phyloP scores from a whole-genome alignment of 768 basidiomycete genomes.

The Boletus rubescentipes region DNA sequence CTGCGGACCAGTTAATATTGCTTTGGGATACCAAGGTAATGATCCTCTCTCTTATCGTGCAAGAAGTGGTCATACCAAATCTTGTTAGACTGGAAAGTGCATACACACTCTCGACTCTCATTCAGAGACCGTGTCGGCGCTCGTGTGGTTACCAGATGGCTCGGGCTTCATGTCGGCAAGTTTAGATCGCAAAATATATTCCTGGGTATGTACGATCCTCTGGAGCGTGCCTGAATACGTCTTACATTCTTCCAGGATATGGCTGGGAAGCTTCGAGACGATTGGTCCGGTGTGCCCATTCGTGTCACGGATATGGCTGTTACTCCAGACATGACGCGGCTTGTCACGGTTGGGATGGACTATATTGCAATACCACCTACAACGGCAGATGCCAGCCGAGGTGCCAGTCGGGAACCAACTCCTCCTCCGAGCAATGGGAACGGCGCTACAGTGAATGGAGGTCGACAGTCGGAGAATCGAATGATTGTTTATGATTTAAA shows the following conservation, averaged over 20 bases:
- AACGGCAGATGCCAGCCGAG: conserved; percentile 22
- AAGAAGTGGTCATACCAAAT: conserved; percentile 7
- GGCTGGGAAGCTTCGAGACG: conserved; percentile 68
- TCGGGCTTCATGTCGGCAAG: conserved; percentile 88
- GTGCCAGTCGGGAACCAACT: conserved; percentile 36
- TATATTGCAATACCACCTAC: conserved; percentile 30
- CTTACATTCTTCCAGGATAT: conserved; percentile 51
- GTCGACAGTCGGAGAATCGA: conserved; percentile 49
- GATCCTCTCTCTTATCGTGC: conserved; percentile 3
- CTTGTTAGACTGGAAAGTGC: conserved; percentile 67
- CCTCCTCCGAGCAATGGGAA: conserved; percentile 36
- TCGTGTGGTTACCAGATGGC: conserved; percentile 87
- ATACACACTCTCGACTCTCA: conserved; percentile 68
- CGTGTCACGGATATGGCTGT: conserved; percentile 86
- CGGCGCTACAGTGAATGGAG: conserved; percentile 32
- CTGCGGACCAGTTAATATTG: conserved; percentile 77
- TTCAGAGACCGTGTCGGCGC: conserved; percentile 78
- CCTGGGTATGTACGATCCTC: conserved; percentile 61
- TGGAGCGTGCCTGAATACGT: background rate
- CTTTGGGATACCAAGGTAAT: conserved; percentile 88
- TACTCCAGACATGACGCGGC: conserved; percentile 77
- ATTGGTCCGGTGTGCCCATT: conserved; percentile 69
- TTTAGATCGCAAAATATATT: conserved; percentile 78
- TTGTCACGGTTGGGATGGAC: conserved; percentile 84
- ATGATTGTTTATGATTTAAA: conserved; percentile 77